Percentiles rank a stretch among this genome's conserved stretches.
Evolutionary conservation across 1,139 yeast genomes (phyloP).

Genomic region (Zygotorulaspora mrakii): DNA sequence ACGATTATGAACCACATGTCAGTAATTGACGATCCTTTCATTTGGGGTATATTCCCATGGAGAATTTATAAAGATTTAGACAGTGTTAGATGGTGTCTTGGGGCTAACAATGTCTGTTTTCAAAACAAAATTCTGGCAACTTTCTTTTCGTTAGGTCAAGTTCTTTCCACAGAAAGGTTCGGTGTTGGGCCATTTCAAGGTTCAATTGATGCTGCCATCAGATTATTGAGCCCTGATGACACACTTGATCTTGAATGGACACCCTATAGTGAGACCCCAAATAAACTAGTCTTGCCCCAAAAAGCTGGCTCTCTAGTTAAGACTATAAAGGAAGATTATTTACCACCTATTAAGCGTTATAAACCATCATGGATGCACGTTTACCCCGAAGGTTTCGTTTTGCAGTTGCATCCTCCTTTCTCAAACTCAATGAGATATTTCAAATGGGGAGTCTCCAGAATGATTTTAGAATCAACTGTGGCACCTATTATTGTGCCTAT

Average conservation of each 20-base stretch:
- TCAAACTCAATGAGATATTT: slow-evolving; percentile 86
- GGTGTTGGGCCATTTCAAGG: slow-evolving; percentile 94
- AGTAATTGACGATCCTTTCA: slow-evolving; percentile 86
- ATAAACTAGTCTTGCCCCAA: neutral
- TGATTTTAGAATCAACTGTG: slow-evolving; percentile 73
- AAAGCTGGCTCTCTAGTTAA: slow-evolving; percentile 8
- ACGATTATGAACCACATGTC: slow-evolving; percentile 98
- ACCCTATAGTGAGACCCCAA: slow-evolving; percentile 30
- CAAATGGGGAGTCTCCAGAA: slow-evolving; percentile 90
- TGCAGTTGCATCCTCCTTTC: slow-evolving; percentile 77
- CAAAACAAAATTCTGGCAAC: slow-evolving; percentile 48
- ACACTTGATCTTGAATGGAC: slow-evolving; percentile 54
- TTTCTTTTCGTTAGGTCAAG: slow-evolving; percentile 85
- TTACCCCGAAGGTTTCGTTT: slow-evolving; percentile 92
- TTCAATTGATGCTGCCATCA: slow-evolving; percentile 82
- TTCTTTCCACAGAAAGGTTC: slow-evolving; percentile 77
- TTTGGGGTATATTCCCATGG: slow-evolving; percentile 85
- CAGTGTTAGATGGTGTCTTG: slow-evolving; percentile 87
- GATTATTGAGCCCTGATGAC: slow-evolving; percentile 76
- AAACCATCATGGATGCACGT: slow-evolving; percentile 89
- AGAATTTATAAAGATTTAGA: slow-evolving; percentile 59
- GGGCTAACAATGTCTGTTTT: slow-evolving; percentile 89
- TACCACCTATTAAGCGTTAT: slow-evolving; percentile 50
- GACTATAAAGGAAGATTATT: slow-evolving; percentile 32
- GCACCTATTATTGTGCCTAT: slow-evolving; percentile 91